Percentiles rank a stretch among this genome's conserved stretches.
Evolutionary conservation across 345 rosid genomes (phyloP).

Genomic region (Noccaea bulbosa): DNA sequence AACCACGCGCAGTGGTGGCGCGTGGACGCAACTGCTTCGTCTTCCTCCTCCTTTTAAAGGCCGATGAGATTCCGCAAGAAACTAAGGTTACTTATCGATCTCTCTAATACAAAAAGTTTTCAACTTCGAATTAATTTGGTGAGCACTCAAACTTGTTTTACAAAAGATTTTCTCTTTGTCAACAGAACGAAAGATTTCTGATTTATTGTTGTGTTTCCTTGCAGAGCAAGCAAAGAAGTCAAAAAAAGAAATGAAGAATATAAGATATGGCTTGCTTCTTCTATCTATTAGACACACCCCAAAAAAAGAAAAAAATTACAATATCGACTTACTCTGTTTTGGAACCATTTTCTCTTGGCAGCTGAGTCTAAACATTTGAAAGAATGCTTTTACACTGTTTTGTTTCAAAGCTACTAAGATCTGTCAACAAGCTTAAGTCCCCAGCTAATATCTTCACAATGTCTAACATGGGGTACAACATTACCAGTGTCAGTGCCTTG

Average conservation of each 20-base stretch:
- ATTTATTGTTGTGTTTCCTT: background rate
- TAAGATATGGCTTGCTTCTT: background rate
- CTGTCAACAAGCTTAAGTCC: slow-evolving; percentile 71
- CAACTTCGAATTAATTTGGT: background rate
- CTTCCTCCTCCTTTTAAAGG: background rate
- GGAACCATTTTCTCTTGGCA: background rate
- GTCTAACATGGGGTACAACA: slow-evolving; percentile 63
- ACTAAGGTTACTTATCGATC: background rate
- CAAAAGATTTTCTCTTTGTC: too few relatives aligned
- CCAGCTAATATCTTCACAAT: slow-evolving; percentile 79
- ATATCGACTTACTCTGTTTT: background rate
- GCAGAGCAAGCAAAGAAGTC: background rate
- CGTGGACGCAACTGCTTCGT: background rate
- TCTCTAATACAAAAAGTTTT: too few relatives aligned
- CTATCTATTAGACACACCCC: slow-evolving; percentile 2
- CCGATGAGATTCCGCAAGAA: background rate
- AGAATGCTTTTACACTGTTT: slow-evolving; percentile 13
- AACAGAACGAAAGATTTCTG: too few relatives aligned
- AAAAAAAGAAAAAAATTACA: background rate
- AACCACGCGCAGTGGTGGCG: background rate
- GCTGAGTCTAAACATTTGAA: background rate
- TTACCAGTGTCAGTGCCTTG: slow-evolving; percentile 58
- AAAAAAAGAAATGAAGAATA: background rate
- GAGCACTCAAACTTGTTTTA: too few relatives aligned
- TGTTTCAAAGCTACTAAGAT: slow-evolving; percentile 19